Evolutionary conservation across 2,329 filamentous ascomycete genomes (phyloP), one percentile per base, ranked within the genome.

Genomic region (Apiospora saccharicola): DNA sequence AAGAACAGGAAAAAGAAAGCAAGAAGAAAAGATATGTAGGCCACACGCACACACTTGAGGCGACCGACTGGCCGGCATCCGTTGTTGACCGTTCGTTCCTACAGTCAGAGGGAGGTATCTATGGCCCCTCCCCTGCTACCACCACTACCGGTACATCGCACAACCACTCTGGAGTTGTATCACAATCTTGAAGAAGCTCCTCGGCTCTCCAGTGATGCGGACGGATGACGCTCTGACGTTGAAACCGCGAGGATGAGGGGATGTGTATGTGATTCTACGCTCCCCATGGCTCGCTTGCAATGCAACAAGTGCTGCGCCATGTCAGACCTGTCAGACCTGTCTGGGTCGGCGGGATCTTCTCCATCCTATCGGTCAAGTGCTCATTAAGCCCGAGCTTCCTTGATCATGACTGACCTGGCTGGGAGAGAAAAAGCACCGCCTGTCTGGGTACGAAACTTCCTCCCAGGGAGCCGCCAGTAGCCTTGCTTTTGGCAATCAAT

Each of bases 51-150:
- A 37, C 41, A 34, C 67, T 47, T 44, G 67, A 68, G 41, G 67
- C 41, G 67, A 30, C 57, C 30, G 34, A 47, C 44, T 44, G 67
- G 41, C 67, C 67, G 41, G 30, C 41, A 47, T 6, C 41, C 67
- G 67, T 68, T 68, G 43, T 47, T 68, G 67, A 68, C 67, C 67
- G 67, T 68, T 68, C 67, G 67, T 47, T 68, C 67, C 67, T 68
- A 34, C 41, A 26, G 43, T 44, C 10, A 41, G 37, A 44, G 19
- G 8, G 43, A 16, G 22, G 30, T 44, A 8, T 53, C 13, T 57
- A 19, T 57, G 51, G 51, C 34, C 30, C 57, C 57, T 64, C 57
- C 57, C 34, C 34, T 64, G 57, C 57, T 41, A 41, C 34, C 57
- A 64, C 57, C 57, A 64, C 57, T 64, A 64, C 57, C 57, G 41